Evolutionary conservation across 1,284 basidiomycete genomes (phyloP), one percentile per base, ranked within the genome.

Genomic region (Ceratobasidium sp.): DNA sequence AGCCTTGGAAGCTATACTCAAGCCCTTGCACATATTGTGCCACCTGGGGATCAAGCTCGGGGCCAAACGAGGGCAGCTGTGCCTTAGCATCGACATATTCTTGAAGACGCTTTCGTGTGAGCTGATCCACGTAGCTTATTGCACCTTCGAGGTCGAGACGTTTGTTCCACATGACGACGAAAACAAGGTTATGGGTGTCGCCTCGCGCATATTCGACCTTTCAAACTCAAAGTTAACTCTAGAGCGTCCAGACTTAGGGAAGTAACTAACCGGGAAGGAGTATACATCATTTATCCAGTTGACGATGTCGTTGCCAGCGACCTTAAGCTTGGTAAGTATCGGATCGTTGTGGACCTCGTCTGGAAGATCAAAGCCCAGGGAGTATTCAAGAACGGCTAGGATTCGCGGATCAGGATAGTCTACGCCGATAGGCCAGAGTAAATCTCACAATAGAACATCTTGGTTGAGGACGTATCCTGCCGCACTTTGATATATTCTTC

Each of bases 281-380:
- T 72, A 72, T 0, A 72, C 55, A 20, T 72, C 70, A n/a, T 72
- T 72, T 7, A 51, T 51, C 70, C 70, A 72, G 5, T 53, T 72
- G 4, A 77, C 18, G 10, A 91, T 85, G 78, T 91, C 91, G 79
- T 91, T 90, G 28, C 89, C 86, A 46, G 86, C 84, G 80, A 89
- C 87, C 79, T 88, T 87, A 80, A 92, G 86, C 40, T 88, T 86
- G 80, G 84, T 84, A 69, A 92, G 88, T 23, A 78, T 76, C 7
- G 77, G 77, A 64, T 80, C 67, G 40, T 80, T 61, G 68, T 78
- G 75, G n/a, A 80, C 79, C 60, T 80, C 79, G 33, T 80, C 79
- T 20, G 79, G 79, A 23, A 80, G 66, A 44, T 80, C 77, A 42
- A 80, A 66, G 33, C 71, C 71, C 49, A 80, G 77, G 23, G 79